Conservation (phyloP, 441 rosid species). For the Lepidium campestre region DNA sequence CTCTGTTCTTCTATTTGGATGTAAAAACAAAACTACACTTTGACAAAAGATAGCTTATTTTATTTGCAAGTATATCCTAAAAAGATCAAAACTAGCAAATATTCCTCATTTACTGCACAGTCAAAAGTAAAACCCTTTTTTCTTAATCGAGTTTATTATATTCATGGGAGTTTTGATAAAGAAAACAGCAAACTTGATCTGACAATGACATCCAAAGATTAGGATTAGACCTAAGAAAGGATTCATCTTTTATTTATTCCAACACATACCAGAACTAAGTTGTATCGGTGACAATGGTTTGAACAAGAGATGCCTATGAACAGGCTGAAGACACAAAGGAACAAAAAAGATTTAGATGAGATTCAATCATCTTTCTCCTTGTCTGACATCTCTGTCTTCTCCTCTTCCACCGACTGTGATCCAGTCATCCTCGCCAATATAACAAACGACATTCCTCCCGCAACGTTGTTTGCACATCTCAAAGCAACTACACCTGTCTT, state of each 20-base stretch:
- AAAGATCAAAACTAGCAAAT: not conserved
- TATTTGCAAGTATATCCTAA: not conserved
- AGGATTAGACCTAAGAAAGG: slow-evolving; percentile 17
- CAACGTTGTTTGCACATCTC: slow-evolving; percentile 64
- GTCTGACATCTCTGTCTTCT: slow-evolving; percentile 27
- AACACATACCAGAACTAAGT: slow-evolving; percentile 15
- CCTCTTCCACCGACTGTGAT: slow-evolving; percentile 57
- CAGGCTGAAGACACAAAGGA: not conserved
- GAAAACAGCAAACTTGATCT: slow-evolving; percentile 1
- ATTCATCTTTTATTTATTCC: slow-evolving; percentile 10
- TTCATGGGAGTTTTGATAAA: not conserved
- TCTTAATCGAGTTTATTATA: not conserved
- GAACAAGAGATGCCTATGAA: slow-evolving; percentile 21
- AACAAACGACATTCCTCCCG: slow-evolving; percentile 87
- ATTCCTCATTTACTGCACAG: not conserved
- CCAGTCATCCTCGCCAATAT: slow-evolving; percentile 83
- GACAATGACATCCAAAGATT: slow-evolving; percentile 13
- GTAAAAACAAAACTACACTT: not conserved
- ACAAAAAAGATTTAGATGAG: not conserved
- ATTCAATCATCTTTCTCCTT: slow-evolving; percentile 22
- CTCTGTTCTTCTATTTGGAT: not conserved
- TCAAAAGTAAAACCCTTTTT: not conserved
- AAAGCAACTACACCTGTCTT: slow-evolving; percentile 63
- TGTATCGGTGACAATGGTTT: not conserved
- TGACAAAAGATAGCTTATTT: not conserved